Percentiles rank a stretch among this genome's conserved stretches.
Evolutionary conservation across 2,329 filamentous ascomycete genomes (phyloP).

Genomic region (Ascochyta lentis): DNA sequence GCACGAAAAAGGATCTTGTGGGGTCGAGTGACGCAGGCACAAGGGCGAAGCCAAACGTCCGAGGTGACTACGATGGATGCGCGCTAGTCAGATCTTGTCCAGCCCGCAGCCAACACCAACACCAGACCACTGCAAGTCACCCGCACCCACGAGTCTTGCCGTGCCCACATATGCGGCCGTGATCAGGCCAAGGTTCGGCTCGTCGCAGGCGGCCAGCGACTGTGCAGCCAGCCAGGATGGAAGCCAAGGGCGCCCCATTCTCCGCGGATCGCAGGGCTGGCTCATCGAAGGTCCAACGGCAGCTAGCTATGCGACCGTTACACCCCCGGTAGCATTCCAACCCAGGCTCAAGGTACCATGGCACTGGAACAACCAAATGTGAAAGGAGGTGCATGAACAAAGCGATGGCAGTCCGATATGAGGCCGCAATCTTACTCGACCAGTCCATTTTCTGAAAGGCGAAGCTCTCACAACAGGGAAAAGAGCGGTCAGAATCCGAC

Average conservation of each 20-base stretch:
- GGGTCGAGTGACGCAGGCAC: constrained; percentile 19
- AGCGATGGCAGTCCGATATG: constrained; percentile 2
- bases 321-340: constrained; percentile 19
- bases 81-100: constrained; percentile 9
- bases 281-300: constrained; percentile 9
- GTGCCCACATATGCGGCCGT: constrained; percentile 12
- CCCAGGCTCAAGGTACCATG: constrained; percentile 13
- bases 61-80: constrained; percentile 1
- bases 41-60: constrained; percentile 9
- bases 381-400: constrained; percentile 16
- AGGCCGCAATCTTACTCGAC: constrained; percentile 7
- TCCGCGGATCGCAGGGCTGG: constrained; percentile 12
- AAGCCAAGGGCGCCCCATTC: constrained; percentile 12
- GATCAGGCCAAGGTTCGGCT: constrained; percentile 12
- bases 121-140: constrained; percentile 9
- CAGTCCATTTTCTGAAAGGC: constrained; percentile 1
- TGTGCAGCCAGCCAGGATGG: constrained; percentile 4
- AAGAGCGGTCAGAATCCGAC: constrained; percentile 13
- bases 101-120: constrained; percentile 11
- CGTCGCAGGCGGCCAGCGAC: constrained; percentile 2
- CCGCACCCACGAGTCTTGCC: constrained; percentile 13
- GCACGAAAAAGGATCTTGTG: constrained; percentile 11
- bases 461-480: constrained; percentile 4
- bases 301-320: constrained; percentile 18
- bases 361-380: constrained; percentile 13